Evolutionary conservation across 2,329 filamentous ascomycete genomes (phyloP).

Genomic region (Coniella lustricola): DNA sequence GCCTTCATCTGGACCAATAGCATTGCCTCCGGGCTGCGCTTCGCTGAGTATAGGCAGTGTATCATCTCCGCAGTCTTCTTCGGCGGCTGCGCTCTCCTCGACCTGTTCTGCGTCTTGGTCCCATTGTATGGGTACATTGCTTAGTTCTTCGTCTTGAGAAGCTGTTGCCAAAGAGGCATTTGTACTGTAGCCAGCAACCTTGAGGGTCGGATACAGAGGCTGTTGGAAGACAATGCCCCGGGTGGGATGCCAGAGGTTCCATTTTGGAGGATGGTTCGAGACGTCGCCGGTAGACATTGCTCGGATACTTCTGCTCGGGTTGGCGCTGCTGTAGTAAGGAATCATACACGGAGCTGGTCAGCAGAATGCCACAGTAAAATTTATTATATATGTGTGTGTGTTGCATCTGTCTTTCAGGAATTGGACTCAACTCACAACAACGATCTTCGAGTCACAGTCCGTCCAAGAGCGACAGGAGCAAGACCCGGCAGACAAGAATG

Average conservation of each 20-base stretch:
- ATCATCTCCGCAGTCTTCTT: not conserved
- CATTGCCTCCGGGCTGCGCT: not conserved
- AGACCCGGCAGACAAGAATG: conserved; percentile 8
- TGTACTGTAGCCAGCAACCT: conserved; percentile 12
- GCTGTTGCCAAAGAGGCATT: conserved; percentile 8
- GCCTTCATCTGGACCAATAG: not conserved
- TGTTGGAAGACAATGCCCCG: conserved; percentile 31
- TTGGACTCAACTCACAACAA: not conserved
- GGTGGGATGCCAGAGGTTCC: conserved; percentile 30
- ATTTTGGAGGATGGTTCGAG: conserved; percentile 10
- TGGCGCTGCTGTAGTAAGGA: not conserved
- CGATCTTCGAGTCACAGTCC: conserved; percentile 5
- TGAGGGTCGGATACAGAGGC: conserved; percentile 20
- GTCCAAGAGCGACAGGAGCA: not conserved
- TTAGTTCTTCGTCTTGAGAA: no score
- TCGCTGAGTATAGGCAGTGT: not conserved
- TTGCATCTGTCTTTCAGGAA: no score
- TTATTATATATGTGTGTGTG: no score
- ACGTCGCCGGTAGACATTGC: conserved; percentile 12
- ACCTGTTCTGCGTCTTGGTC: not conserved
- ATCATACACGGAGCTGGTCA: not conserved
- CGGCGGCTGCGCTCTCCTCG: not conserved
- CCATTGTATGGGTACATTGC: no score
- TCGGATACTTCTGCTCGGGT: conserved; percentile 3
- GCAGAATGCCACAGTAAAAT: no score